These are phyloP conservation scores for Piloderma croceum DNA, from an alignment of 768 basidiomycete species.

Conservation along the genomic window DNA sequence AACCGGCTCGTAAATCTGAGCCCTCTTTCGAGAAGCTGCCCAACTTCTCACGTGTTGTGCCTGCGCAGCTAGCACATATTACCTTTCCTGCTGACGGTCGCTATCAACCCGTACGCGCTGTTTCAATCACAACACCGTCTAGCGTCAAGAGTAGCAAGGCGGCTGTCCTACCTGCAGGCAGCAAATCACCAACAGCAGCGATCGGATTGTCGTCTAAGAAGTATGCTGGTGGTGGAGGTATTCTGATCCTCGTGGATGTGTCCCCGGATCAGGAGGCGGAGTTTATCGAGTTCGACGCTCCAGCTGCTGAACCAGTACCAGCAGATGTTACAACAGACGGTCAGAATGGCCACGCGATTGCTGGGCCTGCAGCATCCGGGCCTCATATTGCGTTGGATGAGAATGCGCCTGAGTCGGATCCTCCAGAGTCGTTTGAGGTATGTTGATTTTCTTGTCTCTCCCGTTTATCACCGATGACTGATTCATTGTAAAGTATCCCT, in stretches of 20 bases:
- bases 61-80: slow-evolving; percentile 81
- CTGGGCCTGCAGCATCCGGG: slow-evolving; percentile 31
- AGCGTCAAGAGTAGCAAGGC: slow-evolving; percentile 31
- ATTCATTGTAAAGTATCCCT: slow-evolving; percentile 57
- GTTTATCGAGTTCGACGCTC: slow-evolving; percentile 59
- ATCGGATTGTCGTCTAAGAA: slow-evolving; percentile 45
- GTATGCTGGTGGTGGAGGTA: slow-evolving; percentile 79
- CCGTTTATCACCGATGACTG: slow-evolving; percentile 10
- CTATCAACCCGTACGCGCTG: slow-evolving; percentile 84
- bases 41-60: slow-evolving; percentile 91
- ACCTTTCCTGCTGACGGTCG: slow-evolving; percentile 73
- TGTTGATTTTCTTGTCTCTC: slow-evolving; percentile 22
- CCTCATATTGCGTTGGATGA: slow-evolving; percentile 68
- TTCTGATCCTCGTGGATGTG: slow-evolving; percentile 75
- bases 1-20: slow-evolving; percentile 63
- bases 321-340: slow-evolving; percentile 26
- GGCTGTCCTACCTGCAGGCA: slow-evolving; percentile 16
- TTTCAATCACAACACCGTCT: slow-evolving; percentile 45
- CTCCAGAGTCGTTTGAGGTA: slow-evolving; percentile 83
- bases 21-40: slow-evolving; percentile 67
- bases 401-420: slow-evolving; percentile 62
- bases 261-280: slow-evolving; percentile 67
- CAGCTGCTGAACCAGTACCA: slow-evolving; percentile 34
- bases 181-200: slow-evolving; percentile 23
- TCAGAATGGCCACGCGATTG: slow-evolving; percentile 18